Conservation (phyloP, 192 early-diverging fungal species). For the Entomortierella beljakovae region DNA sequence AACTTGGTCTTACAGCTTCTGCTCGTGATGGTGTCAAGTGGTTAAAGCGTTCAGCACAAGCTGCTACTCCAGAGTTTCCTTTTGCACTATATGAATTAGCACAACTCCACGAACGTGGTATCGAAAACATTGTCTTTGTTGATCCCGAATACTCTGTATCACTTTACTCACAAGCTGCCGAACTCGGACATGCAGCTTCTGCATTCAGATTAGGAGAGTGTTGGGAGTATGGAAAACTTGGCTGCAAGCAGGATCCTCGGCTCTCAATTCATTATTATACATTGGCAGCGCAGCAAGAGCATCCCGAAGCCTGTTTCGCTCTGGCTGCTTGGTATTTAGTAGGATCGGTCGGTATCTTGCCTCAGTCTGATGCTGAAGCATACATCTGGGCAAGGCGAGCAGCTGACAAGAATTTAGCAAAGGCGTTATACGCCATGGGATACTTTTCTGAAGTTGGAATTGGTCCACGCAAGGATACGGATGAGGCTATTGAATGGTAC, state of each 20-base stretch:
- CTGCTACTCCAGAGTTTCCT: conserved; percentile 66
- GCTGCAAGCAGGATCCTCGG: conserved; percentile 63
- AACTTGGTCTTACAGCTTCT: conserved; percentile 63
- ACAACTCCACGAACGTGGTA: conserved; percentile 66
- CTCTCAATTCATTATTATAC: conserved; percentile 71
- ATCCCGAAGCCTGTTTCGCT: conserved; percentile 72
- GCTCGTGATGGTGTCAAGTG: conserved; percentile 71
- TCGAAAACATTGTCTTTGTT: conserved; percentile 69
- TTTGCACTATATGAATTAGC: conserved; percentile 71
- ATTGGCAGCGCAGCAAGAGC: conserved; percentile 70
- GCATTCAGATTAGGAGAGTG: conserved; percentile 70
- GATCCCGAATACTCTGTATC: conserved; percentile 72
- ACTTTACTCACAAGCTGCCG: conserved; percentile 71
- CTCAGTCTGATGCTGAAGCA: conserved; percentile 72
- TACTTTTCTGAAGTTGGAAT: conserved; percentile 76
- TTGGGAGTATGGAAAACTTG: conserved; percentile 74
- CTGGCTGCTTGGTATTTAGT: conserved; percentile 78
- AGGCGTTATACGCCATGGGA: conserved; percentile 74
- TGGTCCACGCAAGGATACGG: conserved; percentile 63
- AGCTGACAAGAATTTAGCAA: conserved; percentile 68
- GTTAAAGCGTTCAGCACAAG: conserved; percentile 69
- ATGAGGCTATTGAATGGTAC: conserved; percentile 71
- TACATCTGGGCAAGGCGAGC: conserved; percentile 72
- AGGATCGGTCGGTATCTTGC: conserved; percentile 62
- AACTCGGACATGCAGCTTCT: conserved; percentile 74